Base-by-base conservation (phyloP, 257 asterid species). In the Rehmannia glutinosa region DNA sequence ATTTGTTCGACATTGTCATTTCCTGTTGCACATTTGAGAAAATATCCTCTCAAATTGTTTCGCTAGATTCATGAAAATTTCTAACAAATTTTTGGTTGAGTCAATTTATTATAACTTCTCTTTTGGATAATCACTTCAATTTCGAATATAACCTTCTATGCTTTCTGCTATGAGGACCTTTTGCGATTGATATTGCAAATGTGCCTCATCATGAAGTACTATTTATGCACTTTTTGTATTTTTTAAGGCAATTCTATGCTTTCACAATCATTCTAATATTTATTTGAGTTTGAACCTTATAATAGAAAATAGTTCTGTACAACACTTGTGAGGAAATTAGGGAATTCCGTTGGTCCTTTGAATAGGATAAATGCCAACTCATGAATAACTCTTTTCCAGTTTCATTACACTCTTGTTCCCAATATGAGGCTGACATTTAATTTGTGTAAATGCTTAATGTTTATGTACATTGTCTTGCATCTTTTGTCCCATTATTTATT, bases 321-420 rank as follows among this genome's bases (percentile, higher is more conserved):
- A 23, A 19, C 43, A 24, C 42, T 53, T 51, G 6, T 43, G 43
- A 9, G 17, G 43, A 54, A 56, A 27, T 24, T 17, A 43, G 50
- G 60, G 57, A 39, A 38, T 30, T 55, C 28, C 24, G 9, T 25
- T 30, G 32, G 45, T 39, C 33, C 32, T 67, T 51, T 61, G 45
- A 42, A 33, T 36, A 72, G 23, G 51, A 72, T 64, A 43, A 46
- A 55, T 64, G 36, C 35, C 56, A 35, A 32, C 2, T 54, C 47
- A 17, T 17, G 30, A 25, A 43, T 64, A 28, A 15, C 58, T 41
- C 19, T 53, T 25, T 50, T 6, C 38, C 41, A 19, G 54, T 41
- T n/a, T 9, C 51, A 2, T 30, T 41, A 9, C 19, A 20, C 36
- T 62, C 58, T 46, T 54, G 56, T 21, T 45, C 36, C 60, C 67